These are phyloP conservation scores for Hyphopichia homilentoma DNA, from an alignment of 805 yeast species.

Conservation along the genomic window DNA sequence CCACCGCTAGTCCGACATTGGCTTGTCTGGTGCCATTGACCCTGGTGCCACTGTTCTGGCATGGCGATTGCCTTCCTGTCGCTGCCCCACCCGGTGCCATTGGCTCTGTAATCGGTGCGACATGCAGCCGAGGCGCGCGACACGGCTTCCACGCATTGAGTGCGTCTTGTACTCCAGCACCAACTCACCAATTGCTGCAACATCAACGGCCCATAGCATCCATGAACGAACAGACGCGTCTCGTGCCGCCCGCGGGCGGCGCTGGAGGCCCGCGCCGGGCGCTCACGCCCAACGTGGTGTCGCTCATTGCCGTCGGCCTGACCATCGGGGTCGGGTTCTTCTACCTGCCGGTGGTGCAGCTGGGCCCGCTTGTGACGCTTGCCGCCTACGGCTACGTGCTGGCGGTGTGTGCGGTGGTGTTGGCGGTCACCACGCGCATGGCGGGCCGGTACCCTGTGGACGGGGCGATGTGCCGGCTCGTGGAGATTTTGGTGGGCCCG, in stretches of 20 bases:
- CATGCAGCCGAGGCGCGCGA: no score
- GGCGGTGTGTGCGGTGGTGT: conserved; percentile 15
- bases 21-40: no score
- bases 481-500: conserved; percentile 13
- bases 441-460: conserved; percentile 14
- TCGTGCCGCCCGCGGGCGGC: no score
- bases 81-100: no score
- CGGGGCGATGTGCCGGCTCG: conserved; percentile 18
- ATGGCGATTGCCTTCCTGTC: no score
- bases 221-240: not conserved
- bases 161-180: not conserved
- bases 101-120: no score
- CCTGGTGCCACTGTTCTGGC: no score
- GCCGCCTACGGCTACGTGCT: conserved; percentile 15
- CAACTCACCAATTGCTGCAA: not conserved
- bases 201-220: not conserved
- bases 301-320: conserved; percentile 21
- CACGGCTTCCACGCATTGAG: no score
- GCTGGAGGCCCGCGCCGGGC: no score
- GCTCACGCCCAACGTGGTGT: conserved; percentile 3
- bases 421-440: conserved; percentile 16
- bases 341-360: conserved; percentile 9
- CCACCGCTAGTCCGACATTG: no score
- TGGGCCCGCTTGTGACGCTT: conserved; percentile 17
- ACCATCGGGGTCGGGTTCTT: conserved; percentile 22